Percentiles rank a stretch among this genome's conserved stretches.
Evolutionary conservation across 768 basidiomycete species (phyloP).

Genomic region (Rhizopogon roseolus): DNA sequence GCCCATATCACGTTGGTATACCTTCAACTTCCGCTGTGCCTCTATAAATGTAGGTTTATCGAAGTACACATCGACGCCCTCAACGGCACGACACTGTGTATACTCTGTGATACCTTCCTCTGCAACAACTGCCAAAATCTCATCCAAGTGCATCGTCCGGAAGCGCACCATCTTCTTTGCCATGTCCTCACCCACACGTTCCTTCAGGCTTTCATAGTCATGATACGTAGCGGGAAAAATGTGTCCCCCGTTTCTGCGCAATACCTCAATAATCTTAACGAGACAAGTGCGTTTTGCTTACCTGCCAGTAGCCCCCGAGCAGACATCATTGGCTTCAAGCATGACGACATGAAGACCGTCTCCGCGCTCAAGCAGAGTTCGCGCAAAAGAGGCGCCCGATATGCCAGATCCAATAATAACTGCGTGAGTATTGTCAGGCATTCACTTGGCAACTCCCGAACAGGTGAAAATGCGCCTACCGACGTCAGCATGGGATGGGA

Average conservation of each 20-base stretch:
- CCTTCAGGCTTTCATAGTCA: conserved; percentile 37
- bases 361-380: conserved; percentile 29
- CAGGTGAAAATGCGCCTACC: conserved; percentile 18
- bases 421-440: conserved; percentile 5
- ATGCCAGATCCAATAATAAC: conserved; percentile 56
- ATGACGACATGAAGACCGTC: conserved; percentile 38
- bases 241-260: conserved; percentile 44
- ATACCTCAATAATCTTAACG: background rate
- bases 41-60: conserved; percentile 25
- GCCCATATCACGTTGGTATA: conserved; percentile 49
- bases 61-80: conserved; percentile 31
- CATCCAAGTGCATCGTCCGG: conserved; percentile 32
- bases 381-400: conserved; percentile 38
- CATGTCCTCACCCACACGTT: conserved; percentile 29
- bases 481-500: conserved; percentile 54
- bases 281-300: conserved; percentile 16
- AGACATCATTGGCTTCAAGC: conserved; percentile 57
- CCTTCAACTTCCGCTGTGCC: conserved; percentile 38
- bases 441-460: background rate
- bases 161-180: conserved; percentile 38
- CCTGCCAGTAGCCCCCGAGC: conserved; percentile 51
- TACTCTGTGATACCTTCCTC: conserved; percentile 19
- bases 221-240: conserved; percentile 44
- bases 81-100: conserved; percentile 26
- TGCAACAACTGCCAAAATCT: conserved; percentile 25